Evolutionary conservation across 352 stramenopile species (phyloP), one percentile per base, ranked within the genome.

Genomic region (Phytopythium litorale): DNA sequence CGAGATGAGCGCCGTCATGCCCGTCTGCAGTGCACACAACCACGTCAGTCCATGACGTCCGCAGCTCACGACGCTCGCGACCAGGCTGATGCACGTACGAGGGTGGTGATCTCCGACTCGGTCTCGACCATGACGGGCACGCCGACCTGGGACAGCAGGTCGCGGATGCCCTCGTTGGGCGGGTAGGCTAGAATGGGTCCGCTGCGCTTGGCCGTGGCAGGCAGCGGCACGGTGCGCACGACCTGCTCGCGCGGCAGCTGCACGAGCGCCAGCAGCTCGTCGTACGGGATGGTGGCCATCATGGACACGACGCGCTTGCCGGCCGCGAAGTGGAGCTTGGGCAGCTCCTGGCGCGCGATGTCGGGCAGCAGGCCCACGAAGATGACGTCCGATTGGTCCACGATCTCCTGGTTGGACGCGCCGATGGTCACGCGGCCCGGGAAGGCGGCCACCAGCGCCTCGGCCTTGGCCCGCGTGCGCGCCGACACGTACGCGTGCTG

Each of bases 241-340:
- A 95, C 87, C 58, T 87, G 81, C 57, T 86, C 81, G 16, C 70
- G 72, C 38, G 87, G 81, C 56, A 93, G 67, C 64, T 80, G 66
- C 13, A 93, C 78, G 23, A 93, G 81, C 56, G 76, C 38, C 50
- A 93, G 62, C 53, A 95, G 72, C 60, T 95, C 84, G 15, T 93
- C 79, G 75, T 89, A 95, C 33, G 84, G 87, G 68, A 95, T 92
- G 37, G 87, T 95, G 50, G 87, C 87, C 87, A 95, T 95, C 87
- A 93, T 95, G 58, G 84, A 93, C 46, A 95, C 73, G 38, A 95
- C 80, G 32, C 53, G 70, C 70, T 92, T 88, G 62, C 71, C 69
- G 9, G 81, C 55, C 21, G 72, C 66, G 49, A 95, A 93, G 32
- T 66, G 75, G 49, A 95, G 73, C 68, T 80, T 84, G 38, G 82